phyloP scores from a whole-genome alignment of 768 basidiomycete genomes.

The Leccinellum rugosiceps region DNA sequence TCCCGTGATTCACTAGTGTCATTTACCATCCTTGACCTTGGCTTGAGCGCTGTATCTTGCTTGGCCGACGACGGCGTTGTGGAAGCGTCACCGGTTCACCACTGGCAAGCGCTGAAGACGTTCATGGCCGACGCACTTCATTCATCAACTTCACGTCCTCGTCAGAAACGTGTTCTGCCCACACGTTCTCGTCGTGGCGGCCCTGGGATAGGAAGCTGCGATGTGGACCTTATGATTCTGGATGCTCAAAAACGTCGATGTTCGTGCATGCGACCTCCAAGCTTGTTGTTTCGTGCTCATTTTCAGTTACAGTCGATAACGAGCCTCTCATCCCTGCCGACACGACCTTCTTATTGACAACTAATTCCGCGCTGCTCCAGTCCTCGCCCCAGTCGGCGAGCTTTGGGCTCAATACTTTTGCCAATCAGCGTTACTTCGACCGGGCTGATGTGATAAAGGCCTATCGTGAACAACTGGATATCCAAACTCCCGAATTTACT shows the following conservation, averaged over 20 bases:
- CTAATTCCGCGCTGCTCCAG: slow-evolving; percentile 55
- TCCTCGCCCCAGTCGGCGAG: slow-evolving; percentile 36
- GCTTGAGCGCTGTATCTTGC: background rate
- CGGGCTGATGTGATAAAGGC: slow-evolving; percentile 71
- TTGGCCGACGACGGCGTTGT: slow-evolving; percentile 2
- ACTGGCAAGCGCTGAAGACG: slow-evolving; percentile 11
- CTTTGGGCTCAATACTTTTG: slow-evolving; percentile 51
- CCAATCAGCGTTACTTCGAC: slow-evolving; percentile 74
- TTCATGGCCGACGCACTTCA: slow-evolving; percentile 36
- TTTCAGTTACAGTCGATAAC: slow-evolving; percentile 52
- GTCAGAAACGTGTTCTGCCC: slow-evolving; percentile 78
- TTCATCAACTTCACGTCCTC: slow-evolving; percentile 36
- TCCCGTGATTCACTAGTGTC: background rate
- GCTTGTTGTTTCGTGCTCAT: slow-evolving; percentile 19
- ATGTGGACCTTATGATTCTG: slow-evolving; percentile 79
- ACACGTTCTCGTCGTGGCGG: slow-evolving; percentile 78
- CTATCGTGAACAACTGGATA: slow-evolving; percentile 63
- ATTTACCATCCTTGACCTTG: slow-evolving; percentile 3
- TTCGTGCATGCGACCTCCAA: slow-evolving; percentile 38
- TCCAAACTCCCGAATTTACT: slow-evolving; percentile 75
- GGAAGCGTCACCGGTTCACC: slow-evolving; percentile 2
- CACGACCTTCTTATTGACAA: slow-evolving; percentile 70
- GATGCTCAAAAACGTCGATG: slow-evolving; percentile 77
- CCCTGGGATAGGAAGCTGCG: slow-evolving; percentile 74
- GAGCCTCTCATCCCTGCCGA: slow-evolving; percentile 66